phyloP scores from a whole-genome alignment of 371 early-diverging fungal species.

The Syncephalastrum contaminatum region DNA sequence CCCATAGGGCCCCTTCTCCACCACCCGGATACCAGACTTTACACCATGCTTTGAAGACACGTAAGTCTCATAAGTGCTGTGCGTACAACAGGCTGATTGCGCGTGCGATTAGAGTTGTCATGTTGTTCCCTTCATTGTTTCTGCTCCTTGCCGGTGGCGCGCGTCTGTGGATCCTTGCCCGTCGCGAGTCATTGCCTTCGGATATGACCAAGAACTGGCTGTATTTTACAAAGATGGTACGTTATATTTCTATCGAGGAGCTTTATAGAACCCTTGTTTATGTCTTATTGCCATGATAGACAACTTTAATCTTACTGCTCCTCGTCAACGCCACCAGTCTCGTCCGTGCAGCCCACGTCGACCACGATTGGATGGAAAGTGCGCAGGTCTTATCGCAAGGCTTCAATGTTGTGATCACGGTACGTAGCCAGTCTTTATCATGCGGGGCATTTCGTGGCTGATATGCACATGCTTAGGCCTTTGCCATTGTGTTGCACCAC shows the following conservation, averaged over 20 bases:
- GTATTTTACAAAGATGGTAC: conserved; percentile 57
- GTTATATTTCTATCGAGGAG: conserved; percentile 1
- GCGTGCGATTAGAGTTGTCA: conserved; percentile 26
- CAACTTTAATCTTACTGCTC: conserved; percentile 25
- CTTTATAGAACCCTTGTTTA: background rate
- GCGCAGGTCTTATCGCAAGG: conserved; percentile 31
- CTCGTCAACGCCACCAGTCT: conserved; percentile 19
- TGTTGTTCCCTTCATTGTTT: conserved; percentile 44
- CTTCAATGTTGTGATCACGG: conserved; percentile 33
- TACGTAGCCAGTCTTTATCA: conserved; percentile 22
- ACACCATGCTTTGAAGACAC: conserved; percentile 77
- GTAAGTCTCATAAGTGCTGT: conserved; percentile 23
- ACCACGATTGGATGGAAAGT: conserved; percentile 38
- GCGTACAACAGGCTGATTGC: background rate
- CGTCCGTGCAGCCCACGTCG: conserved; percentile 9
- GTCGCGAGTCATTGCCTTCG: conserved; percentile 31
- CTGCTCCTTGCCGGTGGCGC: conserved; percentile 50
- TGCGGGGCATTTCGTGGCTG: background rate
- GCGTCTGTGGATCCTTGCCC: conserved; percentile 45
- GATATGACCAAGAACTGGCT: conserved; percentile 48
- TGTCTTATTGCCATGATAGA: conserved; percentile 15
- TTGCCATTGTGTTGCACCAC: conserved; percentile 64
- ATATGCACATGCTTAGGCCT: conserved; percentile 22
- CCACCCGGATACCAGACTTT: conserved; percentile 60
- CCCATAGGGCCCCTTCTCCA: conserved; percentile 67